A percentile compares a stretch with the other conserved stretches of the same genome.
phyloP scores from a whole-genome alignment of 345 rosid genomes.

The Lenwebbia sp. region DNA sequence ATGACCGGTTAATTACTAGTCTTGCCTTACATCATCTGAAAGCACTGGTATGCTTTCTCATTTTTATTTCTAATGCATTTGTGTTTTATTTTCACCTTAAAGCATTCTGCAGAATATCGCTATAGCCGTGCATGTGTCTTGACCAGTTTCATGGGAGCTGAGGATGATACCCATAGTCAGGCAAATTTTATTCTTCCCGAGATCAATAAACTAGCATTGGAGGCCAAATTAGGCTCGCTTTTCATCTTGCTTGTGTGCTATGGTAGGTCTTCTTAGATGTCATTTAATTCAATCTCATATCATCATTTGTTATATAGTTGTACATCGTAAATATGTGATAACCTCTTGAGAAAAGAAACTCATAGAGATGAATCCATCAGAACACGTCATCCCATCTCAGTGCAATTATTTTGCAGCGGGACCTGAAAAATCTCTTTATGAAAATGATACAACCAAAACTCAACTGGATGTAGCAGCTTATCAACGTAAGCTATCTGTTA shows the following conservation, averaged over 20 bases:
- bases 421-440: conserved; percentile 45
- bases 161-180: conserved; percentile 55
- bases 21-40: neutral
- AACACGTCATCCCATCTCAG: neutral
- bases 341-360: neutral
- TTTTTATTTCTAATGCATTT: conserved; percentile 3
- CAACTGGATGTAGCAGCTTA: conserved; percentile 33
- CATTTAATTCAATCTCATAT: neutral
- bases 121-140: conserved; percentile 74
- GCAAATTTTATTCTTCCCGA: conserved; percentile 84
- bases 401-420: conserved; percentile 41
- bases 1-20: neutral
- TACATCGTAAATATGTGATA: neutral
- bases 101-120: conserved; percentile 87
- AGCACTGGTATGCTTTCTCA: neutral
- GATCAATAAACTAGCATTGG: conserved; percentile 59
- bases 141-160: conserved; percentile 61
- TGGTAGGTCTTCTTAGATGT: conserved; percentile 35
- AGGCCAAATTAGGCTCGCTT: conserved; percentile 77
- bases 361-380: neutral
- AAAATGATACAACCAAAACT: conserved; percentile 51
- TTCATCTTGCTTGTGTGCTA: conserved; percentile 72
- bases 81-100: conserved; percentile 17
- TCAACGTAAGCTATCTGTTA: conserved; percentile 17
- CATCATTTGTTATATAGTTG: conserved; percentile 1